Percentiles rank a stretch among this genome's conserved stretches.
Evolutionary conservation across 75 land plant genomes (phyloP).

Genomic region (Larix kaempferi): DNA sequence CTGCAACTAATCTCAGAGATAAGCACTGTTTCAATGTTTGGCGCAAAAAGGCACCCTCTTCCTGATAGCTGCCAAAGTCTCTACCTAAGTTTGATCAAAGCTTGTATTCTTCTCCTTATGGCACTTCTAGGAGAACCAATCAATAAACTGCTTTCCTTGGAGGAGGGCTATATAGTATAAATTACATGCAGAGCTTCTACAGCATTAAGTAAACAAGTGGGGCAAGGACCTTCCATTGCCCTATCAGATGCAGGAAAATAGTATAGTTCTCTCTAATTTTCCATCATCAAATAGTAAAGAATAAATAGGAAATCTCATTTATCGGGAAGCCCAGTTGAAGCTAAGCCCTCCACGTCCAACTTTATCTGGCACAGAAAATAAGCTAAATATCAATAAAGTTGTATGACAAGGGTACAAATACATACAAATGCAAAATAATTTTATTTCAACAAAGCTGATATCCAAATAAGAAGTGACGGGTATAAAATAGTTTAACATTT

Average conservation of each 20-base stretch:
- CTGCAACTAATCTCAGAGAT: background rate
- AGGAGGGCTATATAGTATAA: background rate
- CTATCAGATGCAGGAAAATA: background rate
- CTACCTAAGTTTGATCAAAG: background rate
- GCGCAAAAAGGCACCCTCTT: background rate
- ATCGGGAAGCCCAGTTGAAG: too few species aligned
- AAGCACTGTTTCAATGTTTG: slow-evolving; percentile 3
- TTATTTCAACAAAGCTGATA: too few species aligned
- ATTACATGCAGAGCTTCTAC: background rate
- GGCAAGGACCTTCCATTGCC: background rate
- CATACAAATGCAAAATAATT: too few species aligned
- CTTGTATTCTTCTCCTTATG: background rate
- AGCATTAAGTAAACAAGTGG: background rate
- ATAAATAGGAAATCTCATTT: too few species aligned
- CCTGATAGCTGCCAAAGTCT: background rate
- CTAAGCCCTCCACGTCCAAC: too few species aligned
- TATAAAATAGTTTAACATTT: too few species aligned
- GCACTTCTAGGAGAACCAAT: background rate
- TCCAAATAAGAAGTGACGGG: too few species aligned
- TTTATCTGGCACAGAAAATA: too few species aligned
- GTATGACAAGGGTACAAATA: too few species aligned
- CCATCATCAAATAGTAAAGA: too few species aligned
- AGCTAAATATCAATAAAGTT: too few species aligned
- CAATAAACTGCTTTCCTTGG: background rate
- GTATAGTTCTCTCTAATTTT: slow-evolving; percentile 6